These are phyloP conservation scores for Alternaria sp. DNA, from an alignment of 2,329 filamentous ascomycete genomes.

Conservation along the genomic window DNA sequence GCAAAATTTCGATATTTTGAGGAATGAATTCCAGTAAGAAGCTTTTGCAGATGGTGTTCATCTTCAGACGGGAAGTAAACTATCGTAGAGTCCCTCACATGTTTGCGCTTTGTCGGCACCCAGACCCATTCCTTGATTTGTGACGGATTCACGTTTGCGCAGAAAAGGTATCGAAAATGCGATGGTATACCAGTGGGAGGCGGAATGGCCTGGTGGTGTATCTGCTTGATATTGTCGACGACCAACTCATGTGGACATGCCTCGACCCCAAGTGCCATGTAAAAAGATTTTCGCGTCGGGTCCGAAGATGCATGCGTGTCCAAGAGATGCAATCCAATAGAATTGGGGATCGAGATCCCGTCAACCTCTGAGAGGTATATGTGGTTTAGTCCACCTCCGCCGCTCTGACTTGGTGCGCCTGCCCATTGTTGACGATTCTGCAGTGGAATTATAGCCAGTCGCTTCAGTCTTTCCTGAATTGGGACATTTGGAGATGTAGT, in stretches of 20 bases:
- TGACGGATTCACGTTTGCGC: constrained; percentile 5
- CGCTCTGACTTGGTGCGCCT: constrained; percentile 13
- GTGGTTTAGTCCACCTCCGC: constrained; percentile 2
- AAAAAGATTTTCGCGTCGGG: constrained; percentile 20
- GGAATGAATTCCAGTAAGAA: neutral
- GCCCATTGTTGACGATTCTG: constrained; percentile 21
- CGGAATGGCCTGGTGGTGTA: neutral
- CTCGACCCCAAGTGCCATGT: constrained; percentile 25
- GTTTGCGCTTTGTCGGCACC: constrained; percentile 10
- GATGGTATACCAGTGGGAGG: neutral
- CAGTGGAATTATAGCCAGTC: constrained; percentile 28
- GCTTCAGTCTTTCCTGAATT: constrained; percentile 10
- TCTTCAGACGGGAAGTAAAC: constrained; percentile 27
- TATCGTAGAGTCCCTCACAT: neutral
- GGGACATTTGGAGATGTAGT: neutral
- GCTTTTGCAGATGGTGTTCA: constrained; percentile 25
- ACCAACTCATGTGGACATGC: constrained; percentile 24
- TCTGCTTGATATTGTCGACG: constrained; percentile 17
- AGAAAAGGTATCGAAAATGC: constrained; percentile 24
- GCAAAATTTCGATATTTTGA: neutral
- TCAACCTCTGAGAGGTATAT: constrained; percentile 29
- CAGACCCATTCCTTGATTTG: constrained; percentile 12
- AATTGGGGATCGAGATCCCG: constrained; percentile 19
- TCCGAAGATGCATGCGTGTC: constrained; percentile 16
- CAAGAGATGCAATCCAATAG: constrained; percentile 20